Evolutionary conservation across 2,329 filamentous ascomycete genomes (phyloP).

Genomic region (Paecilomyces fulvus): DNA sequence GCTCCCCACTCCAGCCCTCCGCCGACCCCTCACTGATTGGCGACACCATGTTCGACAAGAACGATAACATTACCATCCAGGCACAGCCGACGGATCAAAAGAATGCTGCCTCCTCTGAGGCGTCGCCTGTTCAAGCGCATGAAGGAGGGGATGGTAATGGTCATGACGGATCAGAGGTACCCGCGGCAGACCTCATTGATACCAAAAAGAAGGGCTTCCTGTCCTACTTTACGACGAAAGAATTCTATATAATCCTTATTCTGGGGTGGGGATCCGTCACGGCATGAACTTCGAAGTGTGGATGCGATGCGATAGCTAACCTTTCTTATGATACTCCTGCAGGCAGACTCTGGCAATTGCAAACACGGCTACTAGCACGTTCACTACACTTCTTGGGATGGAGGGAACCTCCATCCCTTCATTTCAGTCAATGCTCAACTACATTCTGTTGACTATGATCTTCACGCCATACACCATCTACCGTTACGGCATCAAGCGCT

Average conservation of each 20-base stretch:
- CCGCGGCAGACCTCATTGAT: conserved; percentile 29
- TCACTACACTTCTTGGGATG: conserved; percentile 64
- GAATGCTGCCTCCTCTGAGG: conserved; percentile 4
- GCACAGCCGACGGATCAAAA: conserved; percentile 7
- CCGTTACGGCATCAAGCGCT: conserved; percentile 67
- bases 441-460: conserved; percentile 70
- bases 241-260: conserved; percentile 78
- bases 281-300: neutral
- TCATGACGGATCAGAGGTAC: conserved; percentile 13
- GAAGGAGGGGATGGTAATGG: conserved; percentile 7
- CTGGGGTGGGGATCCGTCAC: conserved; percentile 50
- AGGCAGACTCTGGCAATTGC: conserved; percentile 77
- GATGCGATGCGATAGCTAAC: neutral
- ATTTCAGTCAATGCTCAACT: conserved; percentile 95
- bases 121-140: conserved; percentile 4
- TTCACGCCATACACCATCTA: conserved; percentile 75
- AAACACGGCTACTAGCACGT: conserved; percentile 88
- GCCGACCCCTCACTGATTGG: conserved; percentile 1
- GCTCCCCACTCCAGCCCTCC: conserved; percentile 24
- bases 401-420: conserved; percentile 75
- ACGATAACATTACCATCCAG: conserved; percentile 17
- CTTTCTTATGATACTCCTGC: conserved; percentile 7
- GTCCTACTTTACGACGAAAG: conserved; percentile 68
- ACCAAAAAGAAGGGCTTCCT: conserved; percentile 44
- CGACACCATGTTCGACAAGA: conserved; percentile 19